Conservation (phyloP, 345 rosid species). For the Jatropha curcas region DNA sequence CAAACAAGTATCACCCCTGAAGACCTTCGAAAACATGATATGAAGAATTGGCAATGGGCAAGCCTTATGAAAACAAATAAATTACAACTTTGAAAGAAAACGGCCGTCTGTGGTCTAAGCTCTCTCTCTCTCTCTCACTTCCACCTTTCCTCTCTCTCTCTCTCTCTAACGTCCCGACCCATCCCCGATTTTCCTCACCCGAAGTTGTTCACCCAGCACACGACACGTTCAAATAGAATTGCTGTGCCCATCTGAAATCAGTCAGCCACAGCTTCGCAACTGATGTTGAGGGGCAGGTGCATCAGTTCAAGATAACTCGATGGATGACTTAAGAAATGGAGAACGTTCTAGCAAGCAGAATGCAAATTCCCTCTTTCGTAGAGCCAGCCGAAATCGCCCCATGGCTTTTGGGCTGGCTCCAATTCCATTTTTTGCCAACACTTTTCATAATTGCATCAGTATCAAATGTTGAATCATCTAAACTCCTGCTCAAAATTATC, state of each 20-base stretch:
- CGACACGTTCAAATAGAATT: background rate
- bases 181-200: background rate
- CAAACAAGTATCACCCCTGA: background rate
- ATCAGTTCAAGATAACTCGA: background rate
- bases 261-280: background rate
- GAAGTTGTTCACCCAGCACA: background rate
- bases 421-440: background rate
- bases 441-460: conserved; percentile 24
- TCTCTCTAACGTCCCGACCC: too few species aligned
- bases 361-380: background rate
- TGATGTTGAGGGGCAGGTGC: background rate
- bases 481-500: conserved; percentile 4
- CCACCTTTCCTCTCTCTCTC: conserved; percentile 3
- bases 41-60: conserved; percentile 1
- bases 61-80: background rate
- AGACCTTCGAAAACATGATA: background rate
- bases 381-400: background rate
- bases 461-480: background rate
- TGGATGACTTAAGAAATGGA: background rate
- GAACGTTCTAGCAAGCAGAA: background rate
- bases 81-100: background rate
- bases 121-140: background rate
- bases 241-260: conserved; percentile 7
- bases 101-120: background rate
- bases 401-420: conserved; percentile 7